Conservation (phyloP, 2,329 filamentous ascomycete genomes). For the Alternaria arborescens region DNA sequence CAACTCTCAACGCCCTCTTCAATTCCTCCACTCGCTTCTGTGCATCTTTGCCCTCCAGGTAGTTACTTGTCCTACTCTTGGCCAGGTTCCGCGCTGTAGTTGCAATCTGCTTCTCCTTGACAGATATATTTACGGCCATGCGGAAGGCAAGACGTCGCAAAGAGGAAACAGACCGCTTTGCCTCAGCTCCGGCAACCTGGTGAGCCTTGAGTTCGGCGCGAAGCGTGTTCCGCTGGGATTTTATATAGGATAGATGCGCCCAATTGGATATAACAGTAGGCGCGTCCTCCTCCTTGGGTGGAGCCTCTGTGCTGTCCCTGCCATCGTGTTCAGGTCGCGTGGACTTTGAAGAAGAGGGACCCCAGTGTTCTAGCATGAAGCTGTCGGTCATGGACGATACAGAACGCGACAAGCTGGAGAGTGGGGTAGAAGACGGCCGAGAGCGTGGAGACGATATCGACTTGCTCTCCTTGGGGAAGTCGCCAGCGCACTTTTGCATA, state of each 20-base stretch:
- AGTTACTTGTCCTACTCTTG: conserved; percentile 42
- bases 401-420: conserved; percentile 37
- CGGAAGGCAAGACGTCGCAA: conserved; percentile 49
- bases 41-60: conserved; percentile 41
- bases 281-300: conserved; percentile 30
- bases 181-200: conserved; percentile 44
- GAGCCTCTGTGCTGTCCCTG: conserved; percentile 20
- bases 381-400: conserved; percentile 48
- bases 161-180: conserved; percentile 46
- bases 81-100: conserved; percentile 44
- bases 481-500: conserved; percentile 18
- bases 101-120: conserved; percentile 51
- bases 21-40: conserved; percentile 47
- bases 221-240: conserved; percentile 46
- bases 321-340: conserved; percentile 17
- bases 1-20: conserved; percentile 40
- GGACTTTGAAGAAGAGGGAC: conserved; percentile 23
- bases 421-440: conserved; percentile 34
- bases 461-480: conserved; percentile 27
- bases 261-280: conserved; percentile 46
- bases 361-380: conserved; percentile 44
- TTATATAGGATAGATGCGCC: conserved; percentile 49
- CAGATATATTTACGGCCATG: conserved; percentile 51
- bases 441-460: conserved; percentile 25
- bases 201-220: conserved; percentile 46